Conservation (phyloP, 2,329 filamentous ascomycete genomes). For the Stemphylium vesicarium region DNA sequence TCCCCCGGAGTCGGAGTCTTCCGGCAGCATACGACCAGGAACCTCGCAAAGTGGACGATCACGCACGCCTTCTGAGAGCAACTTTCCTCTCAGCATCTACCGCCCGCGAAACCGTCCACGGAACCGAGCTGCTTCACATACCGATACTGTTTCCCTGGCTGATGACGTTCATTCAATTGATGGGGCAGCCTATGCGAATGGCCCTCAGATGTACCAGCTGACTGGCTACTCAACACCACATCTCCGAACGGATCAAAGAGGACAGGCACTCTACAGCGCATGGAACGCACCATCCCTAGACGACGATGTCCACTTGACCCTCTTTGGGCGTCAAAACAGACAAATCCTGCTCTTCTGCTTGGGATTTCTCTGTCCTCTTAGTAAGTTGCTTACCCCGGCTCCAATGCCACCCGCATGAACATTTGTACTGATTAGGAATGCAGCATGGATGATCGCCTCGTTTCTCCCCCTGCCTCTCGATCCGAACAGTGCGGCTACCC, state of each 20-base stretch:
- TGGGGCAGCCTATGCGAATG: conserved; percentile 38
- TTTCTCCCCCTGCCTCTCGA: conserved; percentile 73
- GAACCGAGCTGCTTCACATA: conserved; percentile 33
- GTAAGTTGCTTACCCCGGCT: conserved; percentile 29
- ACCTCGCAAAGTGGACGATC: conserved; percentile 48
- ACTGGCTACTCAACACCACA: conserved; percentile 44
- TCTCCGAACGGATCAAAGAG: conserved; percentile 51
- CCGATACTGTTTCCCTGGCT: conserved; percentile 39
- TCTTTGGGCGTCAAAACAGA: conserved; percentile 71
- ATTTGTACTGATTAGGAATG: conserved; percentile 20
- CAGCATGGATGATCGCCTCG: conserved; percentile 81
- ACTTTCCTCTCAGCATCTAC: conserved; percentile 47
- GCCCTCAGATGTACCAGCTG: conserved; percentile 32
- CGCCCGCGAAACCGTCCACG: conserved; percentile 48
- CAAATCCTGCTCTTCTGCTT: conserved; percentile 77
- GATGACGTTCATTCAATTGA: conserved; percentile 36
- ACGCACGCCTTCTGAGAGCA: conserved; percentile 46
- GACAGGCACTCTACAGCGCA: conserved; percentile 59
- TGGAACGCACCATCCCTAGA: conserved; percentile 78
- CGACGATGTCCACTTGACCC: conserved; percentile 65
- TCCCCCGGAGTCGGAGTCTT: conserved; percentile 44
- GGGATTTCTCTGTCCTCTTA: conserved; percentile 78
- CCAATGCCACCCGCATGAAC: conserved; percentile 11
- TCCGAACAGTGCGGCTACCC: conserved; percentile 52
- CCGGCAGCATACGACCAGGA: conserved; percentile 38